Evolutionary conservation across 148 eudicot species (phyloP).

Genomic region (Gaultheria prostrata): DNA sequence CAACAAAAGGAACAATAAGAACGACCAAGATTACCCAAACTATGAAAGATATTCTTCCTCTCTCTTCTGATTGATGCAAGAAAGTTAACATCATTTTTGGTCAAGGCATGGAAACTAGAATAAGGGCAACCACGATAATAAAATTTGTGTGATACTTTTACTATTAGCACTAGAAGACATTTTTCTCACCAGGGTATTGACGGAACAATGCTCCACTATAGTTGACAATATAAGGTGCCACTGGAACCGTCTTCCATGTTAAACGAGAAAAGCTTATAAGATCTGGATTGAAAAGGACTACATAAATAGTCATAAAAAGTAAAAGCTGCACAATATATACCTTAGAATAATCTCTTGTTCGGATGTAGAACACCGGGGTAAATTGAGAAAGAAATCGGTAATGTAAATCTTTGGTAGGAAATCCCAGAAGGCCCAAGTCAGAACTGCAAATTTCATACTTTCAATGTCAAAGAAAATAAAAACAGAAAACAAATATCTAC

Average conservation of each 20-base stretch:
- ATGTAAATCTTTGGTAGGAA: constrained; percentile 87
- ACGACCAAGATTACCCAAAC: background rate
- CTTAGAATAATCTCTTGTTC: constrained; percentile 97
- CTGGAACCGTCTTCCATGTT: constrained; percentile 83
- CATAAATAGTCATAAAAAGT: background rate
- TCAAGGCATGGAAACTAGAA: background rate
- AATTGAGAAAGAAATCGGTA: constrained; percentile 95
- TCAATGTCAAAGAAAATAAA: constrained; percentile 12
- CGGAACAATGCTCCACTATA: constrained; percentile 96
- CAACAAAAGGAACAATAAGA: background rate
- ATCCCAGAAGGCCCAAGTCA: constrained; percentile 92
- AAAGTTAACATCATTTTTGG: background rate
- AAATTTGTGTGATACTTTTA: background rate
- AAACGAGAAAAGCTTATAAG: constrained; percentile 21
- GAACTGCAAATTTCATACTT: constrained; percentile 51
- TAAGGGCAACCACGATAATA: background rate
- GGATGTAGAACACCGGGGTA: constrained; percentile 80
- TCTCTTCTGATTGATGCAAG: background rate
- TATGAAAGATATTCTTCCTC: background rate
- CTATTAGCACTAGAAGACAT: background rate
- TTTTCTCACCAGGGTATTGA: constrained; percentile 84
- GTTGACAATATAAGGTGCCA: constrained; percentile 90
- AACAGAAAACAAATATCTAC: constrained; percentile 1
- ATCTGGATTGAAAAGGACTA: constrained; percentile 10
- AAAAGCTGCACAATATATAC: constrained; percentile 32